Conservation (phyloP, 2,329 filamentous ascomycete genomes). For the Microcyclospora pomicola region DNA sequence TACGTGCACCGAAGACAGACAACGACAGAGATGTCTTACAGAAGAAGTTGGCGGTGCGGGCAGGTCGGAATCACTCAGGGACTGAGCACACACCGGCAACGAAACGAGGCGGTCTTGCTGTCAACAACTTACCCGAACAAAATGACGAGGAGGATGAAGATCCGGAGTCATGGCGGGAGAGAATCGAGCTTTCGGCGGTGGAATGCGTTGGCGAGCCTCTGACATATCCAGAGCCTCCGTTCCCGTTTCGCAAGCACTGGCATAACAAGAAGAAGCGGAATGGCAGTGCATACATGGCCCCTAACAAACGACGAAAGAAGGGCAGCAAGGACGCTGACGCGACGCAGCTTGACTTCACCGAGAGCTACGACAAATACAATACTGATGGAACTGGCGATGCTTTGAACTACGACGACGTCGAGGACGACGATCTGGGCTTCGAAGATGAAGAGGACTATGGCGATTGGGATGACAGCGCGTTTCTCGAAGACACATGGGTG, state of each 20-base stretch:
- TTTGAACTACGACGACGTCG: conserved; percentile 32
- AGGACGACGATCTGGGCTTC: conserved; percentile 7
- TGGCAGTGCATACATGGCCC: conserved; percentile 24
- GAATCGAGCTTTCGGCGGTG: conserved; percentile 62
- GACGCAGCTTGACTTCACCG: conserved; percentile 28
- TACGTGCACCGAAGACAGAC: conserved; percentile 54
- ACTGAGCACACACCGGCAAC: conserved; percentile 10
- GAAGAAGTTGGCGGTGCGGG: conserved; percentile 31
- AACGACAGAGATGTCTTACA: conserved; percentile 52
- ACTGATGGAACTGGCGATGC: conserved; percentile 18
- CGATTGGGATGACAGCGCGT: conserved; percentile 17
- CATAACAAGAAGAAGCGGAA: conserved; percentile 46
- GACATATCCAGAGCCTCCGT: conserved; percentile 62
- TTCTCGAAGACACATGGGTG: conserved; percentile 11
- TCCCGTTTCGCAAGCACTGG: conserved; percentile 78
- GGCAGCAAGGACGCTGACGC: conserved; percentile 21
- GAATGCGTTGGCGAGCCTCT: conserved; percentile 67
- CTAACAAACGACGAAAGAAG: conserved; percentile 39
- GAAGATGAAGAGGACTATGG: conserved; percentile 11
- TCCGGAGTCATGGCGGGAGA: conserved; percentile 56
- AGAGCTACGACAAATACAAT: conserved; percentile 26
- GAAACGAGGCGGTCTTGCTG: conserved; percentile 6
- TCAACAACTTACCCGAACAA: background rate
- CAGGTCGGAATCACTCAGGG: conserved; percentile 16
- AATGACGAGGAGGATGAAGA: conserved; percentile 29